A percentile compares a stretch with the other conserved stretches of the same genome.
Conservation (phyloP, 148 eudicot species). For the Cornus kousa region DNA sequence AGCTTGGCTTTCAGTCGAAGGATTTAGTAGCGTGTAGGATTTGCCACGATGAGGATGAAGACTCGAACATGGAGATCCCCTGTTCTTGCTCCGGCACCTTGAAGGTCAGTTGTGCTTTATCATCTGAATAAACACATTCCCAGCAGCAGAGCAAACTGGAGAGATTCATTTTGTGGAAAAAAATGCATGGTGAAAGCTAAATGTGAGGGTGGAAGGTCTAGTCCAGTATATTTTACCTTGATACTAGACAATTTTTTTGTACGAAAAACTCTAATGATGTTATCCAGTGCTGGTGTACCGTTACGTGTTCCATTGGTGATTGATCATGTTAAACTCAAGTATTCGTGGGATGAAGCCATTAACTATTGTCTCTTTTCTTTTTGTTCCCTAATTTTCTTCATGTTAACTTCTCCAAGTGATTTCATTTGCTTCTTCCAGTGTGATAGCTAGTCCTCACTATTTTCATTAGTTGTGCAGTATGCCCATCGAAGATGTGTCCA, state of each 20-base stretch:
- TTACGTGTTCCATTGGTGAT: background rate
- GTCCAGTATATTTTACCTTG: background rate
- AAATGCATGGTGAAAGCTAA: too few species aligned
- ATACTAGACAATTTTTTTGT: too few species aligned
- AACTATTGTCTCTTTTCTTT: background rate
- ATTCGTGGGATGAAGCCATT: background rate
- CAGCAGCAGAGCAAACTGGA: too few species aligned
- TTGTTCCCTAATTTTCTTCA: background rate
- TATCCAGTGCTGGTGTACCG: background rate
- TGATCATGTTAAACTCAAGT: background rate
- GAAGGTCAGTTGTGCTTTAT: conserved; percentile 45
- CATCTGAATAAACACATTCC: background rate
- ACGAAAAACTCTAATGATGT: too few species aligned
- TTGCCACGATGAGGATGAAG: conserved; percentile 83
- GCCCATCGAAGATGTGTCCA: conserved; percentile 82
- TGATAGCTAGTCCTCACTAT: background rate
- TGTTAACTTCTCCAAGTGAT: background rate
- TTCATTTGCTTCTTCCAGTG: background rate
- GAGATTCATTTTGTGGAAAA: too few species aligned
- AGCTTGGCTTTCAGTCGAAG: conserved; percentile 34
- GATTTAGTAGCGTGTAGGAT: conserved; percentile 67
- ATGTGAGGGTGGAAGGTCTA: background rate
- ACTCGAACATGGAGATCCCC: conserved; percentile 75
- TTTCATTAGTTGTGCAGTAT: conserved; percentile 42
- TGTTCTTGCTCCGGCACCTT: conserved; percentile 83